Base-by-base conservation (phyloP, 2,329 filamentous ascomycete genomes). In the Polytolypa hystricis region DNA sequence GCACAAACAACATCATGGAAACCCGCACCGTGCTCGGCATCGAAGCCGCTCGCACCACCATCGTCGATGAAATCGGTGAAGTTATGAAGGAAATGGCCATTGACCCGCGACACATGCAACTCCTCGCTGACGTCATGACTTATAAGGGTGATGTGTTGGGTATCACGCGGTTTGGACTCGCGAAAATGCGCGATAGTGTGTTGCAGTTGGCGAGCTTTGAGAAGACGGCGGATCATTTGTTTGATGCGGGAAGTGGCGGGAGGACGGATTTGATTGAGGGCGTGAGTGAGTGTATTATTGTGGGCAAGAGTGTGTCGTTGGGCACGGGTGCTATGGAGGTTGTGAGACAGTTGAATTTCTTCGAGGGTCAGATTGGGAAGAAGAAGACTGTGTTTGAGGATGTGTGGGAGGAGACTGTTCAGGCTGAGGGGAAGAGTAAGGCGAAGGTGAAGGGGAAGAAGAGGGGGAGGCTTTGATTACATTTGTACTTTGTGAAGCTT, bases 81-180 rank as follows among this genome's bases (percentile, higher is more conserved):
- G 91, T 96, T 54, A 98, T 96, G 87, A 76, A 76, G 23, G 78
- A 81, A 56, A 95, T 98, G 86, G 79, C 77, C 59, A 96, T 98
- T 52, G 91, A 98, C 61, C 89, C 87, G 30, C 83, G 91, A 38
- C 91, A 98, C 65, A 96, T 98, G 86, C 82, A 95, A 57, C 73
- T 98, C 12, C 75, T 98, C 2, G 89, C 91, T 8, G 91, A 98
- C 53, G 87, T 95, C 37, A 98, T 98, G 91, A 96, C 91, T 1
- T 96, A 89, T 71, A 96, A 95, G 66, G 91, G 91, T 34, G 89
- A 96, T 49, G 84, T 98, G 0, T 73, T 95, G 12, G 91, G 91
- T 35, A 98, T 98, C 56, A 98, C 91, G 2, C 81, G 91, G 20
- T 96, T 96, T 59, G 91, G 91, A 35, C 70, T 98, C 17, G 83